A percentile compares a stretch with the other conserved stretches of the same genome.
phyloP scores from a whole-genome alignment of 2,329 filamentous ascomycete genomes.

The Aspergillus sp. region DNA sequence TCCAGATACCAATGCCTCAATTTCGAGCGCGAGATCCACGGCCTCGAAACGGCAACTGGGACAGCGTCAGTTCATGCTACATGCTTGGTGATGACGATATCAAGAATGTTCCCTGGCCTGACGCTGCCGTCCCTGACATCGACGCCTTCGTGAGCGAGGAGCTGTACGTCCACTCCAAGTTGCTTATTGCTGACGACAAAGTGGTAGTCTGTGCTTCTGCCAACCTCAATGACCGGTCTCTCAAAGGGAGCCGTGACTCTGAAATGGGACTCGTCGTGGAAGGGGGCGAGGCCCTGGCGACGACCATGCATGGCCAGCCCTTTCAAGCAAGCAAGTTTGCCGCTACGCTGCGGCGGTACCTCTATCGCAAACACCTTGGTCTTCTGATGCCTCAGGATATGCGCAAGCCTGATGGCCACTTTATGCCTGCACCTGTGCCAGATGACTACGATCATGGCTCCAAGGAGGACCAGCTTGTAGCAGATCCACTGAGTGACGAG shows the following conservation, averaged over 20 bases:
- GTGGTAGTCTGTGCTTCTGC: neutral
- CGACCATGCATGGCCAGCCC: neutral
- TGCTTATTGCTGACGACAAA: neutral
- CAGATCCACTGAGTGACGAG: neutral
- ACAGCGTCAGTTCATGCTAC: neutral
- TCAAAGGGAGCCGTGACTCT: neutral
- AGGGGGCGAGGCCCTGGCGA: neutral
- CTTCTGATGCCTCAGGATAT: neutral
- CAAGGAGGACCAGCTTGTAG: neutral
- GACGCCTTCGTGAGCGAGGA: neutral
- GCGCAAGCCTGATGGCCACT: neutral
- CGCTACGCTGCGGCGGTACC: neutral
- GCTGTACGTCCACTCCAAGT: neutral
- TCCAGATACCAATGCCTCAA: neutral
- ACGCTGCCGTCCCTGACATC: neutral
- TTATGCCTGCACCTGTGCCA: neutral
- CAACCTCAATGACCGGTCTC: conserved; percentile 1
- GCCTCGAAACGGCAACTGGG: neutral
- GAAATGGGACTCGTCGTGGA: neutral
- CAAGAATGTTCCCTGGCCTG: neutral
- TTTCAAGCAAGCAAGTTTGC: neutral
- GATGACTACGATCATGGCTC: neutral
- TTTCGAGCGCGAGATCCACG: no score
- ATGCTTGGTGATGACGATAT: neutral
- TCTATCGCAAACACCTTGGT: neutral